Base-by-base conservation (phyloP, 2,329 filamentous ascomycete species). In the Myriosclerotinia duriaeana region DNA sequence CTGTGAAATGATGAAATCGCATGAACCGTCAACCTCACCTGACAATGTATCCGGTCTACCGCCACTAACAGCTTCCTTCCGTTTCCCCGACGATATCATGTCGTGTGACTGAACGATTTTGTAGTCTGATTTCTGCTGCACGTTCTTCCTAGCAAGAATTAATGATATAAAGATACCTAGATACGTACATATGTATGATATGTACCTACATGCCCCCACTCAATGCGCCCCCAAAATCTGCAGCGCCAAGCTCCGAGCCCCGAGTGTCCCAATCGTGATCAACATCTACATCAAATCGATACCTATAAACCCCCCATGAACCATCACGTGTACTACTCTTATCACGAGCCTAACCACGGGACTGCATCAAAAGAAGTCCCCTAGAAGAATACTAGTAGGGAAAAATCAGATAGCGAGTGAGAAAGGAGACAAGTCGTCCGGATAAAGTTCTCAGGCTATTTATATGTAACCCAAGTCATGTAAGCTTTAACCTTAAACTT, bases 391-490 rank as follows among this genome's bases (percentile, higher is more conserved):
- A 50, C 56, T 48, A 60, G 44, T 46, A 46, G 42, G 30, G 56
- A 50, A 60, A 17, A 60, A 60, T 14, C 15, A 50, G 8, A 60
- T 22, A 22, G 14, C 14, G 8, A 1, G 15, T 12, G 22, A 50
- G 5, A 50, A 60, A 50, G 20, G 22, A 50, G 20, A 34, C 14
- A 50, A 60, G 56, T 60, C 56, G 58, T 60, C 58, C 58, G 58
- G 58, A 50, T 60, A 60, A 60, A 48, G 20, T 50, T 60, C 20
- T 50, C n/a, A 26, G 58, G 44, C 58, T 61, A 50, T 50, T 61
- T 48, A 50, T 12, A n/a, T 26, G 30, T 17, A 48, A 9, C 12
- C 56, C 17, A 26, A 26, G 26, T 12, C 48, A 48, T 26, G 26
- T 26, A 26, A 26, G 26, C 42, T 30, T 60, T 60, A 38, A 60